These are phyloP conservation scores for Mycena chlorophos DNA, from an alignment of 768 basidiomycete genomes.

Conservation along the genomic window DNA sequence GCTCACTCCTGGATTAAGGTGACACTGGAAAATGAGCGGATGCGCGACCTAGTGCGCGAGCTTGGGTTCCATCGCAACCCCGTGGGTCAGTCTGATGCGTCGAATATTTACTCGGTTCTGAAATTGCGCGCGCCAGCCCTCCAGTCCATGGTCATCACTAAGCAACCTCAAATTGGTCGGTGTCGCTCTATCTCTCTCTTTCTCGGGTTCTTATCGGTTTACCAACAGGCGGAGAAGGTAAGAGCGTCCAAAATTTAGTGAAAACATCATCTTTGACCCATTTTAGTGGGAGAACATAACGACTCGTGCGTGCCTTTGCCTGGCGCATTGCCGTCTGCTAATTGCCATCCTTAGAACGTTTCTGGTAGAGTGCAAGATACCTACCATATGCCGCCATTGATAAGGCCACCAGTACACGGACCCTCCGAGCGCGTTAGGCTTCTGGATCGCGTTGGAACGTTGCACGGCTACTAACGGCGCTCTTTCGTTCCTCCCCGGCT, in stretches of 20 bases:
- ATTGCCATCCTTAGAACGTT: conserved; percentile 55
- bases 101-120: not conserved
- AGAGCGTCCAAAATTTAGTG: not conserved
- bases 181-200: not conserved
- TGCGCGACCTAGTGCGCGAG: conserved; percentile 72
- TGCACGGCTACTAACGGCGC: conserved; percentile 85
- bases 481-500: conserved; percentile 86
- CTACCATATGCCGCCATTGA: not conserved
- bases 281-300: conserved; percentile 82
- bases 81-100: conserved; percentile 52
- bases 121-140: conserved; percentile 54
- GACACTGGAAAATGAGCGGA: conserved; percentile 75
- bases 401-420: conserved; percentile 79
- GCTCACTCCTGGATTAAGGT: conserved; percentile 31
- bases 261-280: too few species aligned
- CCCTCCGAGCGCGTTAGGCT: conserved; percentile 89
- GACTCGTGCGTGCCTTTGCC: conserved; percentile 69
- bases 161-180: conserved; percentile 87
- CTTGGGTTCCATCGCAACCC: conserved; percentile 85
- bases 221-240: not conserved
- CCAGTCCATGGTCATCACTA: conserved; percentile 95
- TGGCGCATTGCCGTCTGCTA: conserved; percentile 1
- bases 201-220: not conserved
- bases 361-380: conserved; percentile 46
- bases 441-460: conserved; percentile 93